Evolutionary conservation across 139 green algal species (phyloP).

Genomic region (Parachlorella kessleri): DNA sequence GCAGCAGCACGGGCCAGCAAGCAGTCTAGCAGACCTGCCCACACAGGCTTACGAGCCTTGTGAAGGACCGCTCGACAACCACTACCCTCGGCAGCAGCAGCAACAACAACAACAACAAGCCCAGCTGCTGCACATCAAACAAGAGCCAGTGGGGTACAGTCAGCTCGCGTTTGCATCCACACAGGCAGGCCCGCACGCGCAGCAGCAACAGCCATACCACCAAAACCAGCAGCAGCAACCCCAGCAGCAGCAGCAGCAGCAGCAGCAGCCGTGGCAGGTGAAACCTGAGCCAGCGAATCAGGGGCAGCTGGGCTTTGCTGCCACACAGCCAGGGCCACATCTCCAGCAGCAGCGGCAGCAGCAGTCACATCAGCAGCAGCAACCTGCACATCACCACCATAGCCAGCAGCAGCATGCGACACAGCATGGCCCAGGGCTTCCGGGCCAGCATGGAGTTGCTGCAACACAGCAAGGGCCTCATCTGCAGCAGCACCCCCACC

Average conservation of each 20-base stretch:
- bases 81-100: not conserved
- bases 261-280: not conserved
- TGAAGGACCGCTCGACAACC: no score
- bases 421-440: no score
- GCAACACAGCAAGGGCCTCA: no score
- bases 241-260: not conserved
- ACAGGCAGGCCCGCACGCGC: not conserved
- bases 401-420: no score
- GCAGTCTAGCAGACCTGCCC: no score
- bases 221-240: not conserved
- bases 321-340: not conserved
- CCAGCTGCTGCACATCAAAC: constrained; percentile 5
- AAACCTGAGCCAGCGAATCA: no score
- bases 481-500: not conserved
- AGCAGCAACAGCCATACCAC: not conserved
- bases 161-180: not conserved
- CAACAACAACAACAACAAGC: not conserved
- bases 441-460: no score
- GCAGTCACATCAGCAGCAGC: not conserved
- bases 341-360: no score
- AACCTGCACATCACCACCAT: not conserved
- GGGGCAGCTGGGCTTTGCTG: not conserved
- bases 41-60: not conserved
- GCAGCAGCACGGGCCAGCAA: no score
- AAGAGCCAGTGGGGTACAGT: not conserved